Percentiles rank a stretch among this genome's conserved stretches.
Evolutionary conservation across 192 early-diverging fungal genomes (phyloP).

Genomic region (Coemansia sp.): DNA sequence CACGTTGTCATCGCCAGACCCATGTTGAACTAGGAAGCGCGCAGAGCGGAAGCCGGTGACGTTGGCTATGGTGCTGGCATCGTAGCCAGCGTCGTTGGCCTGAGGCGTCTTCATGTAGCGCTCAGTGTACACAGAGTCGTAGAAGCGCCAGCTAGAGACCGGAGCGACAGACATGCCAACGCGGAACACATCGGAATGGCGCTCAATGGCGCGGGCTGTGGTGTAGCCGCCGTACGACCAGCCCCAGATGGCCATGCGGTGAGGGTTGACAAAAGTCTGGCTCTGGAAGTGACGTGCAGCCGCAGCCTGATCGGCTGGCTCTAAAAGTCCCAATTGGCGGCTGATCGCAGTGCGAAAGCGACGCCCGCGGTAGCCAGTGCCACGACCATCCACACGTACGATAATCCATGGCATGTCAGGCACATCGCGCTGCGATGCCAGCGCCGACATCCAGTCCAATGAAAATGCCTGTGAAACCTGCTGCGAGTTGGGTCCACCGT

Average conservation of each 20-base stretch:
- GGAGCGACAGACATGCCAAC: conserved; percentile 93
- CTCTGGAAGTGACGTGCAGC: conserved; percentile 69
- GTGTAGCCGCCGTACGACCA: conserved; percentile 95
- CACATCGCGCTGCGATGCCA: conserved; percentile 59
- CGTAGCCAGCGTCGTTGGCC: conserved; percentile 78
- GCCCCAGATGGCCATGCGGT: conserved; percentile 90
- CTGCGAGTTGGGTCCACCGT: conserved; percentile 92
- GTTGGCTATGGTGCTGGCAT: conserved; percentile 68
- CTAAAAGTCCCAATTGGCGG: conserved; percentile 76
- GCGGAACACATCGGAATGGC: conserved; percentile 75
- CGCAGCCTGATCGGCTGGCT: conserved; percentile 84
- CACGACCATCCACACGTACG: conserved; percentile 81
- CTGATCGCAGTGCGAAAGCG: conserved; percentile 73
- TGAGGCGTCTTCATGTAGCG: conserved; percentile 91
- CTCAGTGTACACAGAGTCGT: conserved; percentile 94
- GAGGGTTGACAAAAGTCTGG: conserved; percentile 76
- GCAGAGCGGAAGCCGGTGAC: conserved; percentile 80
- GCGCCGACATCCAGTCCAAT: conserved; percentile 71
- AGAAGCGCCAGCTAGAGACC: conserved; percentile 88
- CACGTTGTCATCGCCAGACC: conserved; percentile 88
- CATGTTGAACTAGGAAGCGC: conserved; percentile 84
- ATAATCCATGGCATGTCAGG: conserved; percentile 67
- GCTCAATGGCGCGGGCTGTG: conserved; percentile 82
- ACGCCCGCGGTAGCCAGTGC: conserved; percentile 86
- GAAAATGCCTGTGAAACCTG: conserved; percentile 63